Percentiles rank a stretch among this genome's conserved stretches.
Evolutionary conservation across 768 basidiomycete genomes (phyloP).

Genomic region (Lactarius hengduanensis): DNA sequence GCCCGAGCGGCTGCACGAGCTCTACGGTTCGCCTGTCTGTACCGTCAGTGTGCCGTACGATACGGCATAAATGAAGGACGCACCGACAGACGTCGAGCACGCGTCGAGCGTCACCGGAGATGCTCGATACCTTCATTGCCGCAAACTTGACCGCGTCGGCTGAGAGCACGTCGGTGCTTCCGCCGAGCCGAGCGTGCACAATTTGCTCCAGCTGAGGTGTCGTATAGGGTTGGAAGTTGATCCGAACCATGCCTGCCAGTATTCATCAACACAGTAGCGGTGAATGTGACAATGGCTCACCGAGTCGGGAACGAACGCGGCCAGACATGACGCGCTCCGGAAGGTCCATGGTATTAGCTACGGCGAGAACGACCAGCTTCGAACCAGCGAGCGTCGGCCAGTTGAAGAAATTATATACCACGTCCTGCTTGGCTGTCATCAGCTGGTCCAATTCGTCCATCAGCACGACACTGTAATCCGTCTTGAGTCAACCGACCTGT

Average conservation of each 20-base stretch:
- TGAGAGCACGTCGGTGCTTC: constrained; percentile 53
- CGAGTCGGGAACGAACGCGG: constrained; percentile 87
- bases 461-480: constrained; percentile 74
- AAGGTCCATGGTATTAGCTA: constrained; percentile 98
- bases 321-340: constrained; percentile 93
- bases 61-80: constrained; percentile 26
- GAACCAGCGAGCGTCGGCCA: constrained; percentile 92
- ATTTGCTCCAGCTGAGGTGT: constrained; percentile 79
- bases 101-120: constrained; percentile 92
- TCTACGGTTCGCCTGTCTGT: constrained; percentile 74
- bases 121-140: constrained; percentile 70
- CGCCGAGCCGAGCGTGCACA: constrained; percentile 72
- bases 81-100: constrained; percentile 92
- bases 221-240: constrained; percentile 89
- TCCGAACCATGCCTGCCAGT: constrained; percentile 70
- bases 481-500: constrained; percentile 16
- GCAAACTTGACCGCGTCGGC: constrained; percentile 81
- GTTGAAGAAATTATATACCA: constrained; percentile 99
- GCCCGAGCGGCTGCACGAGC: constrained; percentile 52
- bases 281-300: constrained; percentile 42
- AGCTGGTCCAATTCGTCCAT: constrained; percentile 99
- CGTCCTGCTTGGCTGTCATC: constrained; percentile 94
- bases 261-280: background rate
- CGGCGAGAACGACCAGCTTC: constrained; percentile 91
- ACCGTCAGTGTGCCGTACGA: background rate